phyloP scores from a whole-genome alignment of 202 grass and related monocot species.

The Panicum hallii region DNA sequence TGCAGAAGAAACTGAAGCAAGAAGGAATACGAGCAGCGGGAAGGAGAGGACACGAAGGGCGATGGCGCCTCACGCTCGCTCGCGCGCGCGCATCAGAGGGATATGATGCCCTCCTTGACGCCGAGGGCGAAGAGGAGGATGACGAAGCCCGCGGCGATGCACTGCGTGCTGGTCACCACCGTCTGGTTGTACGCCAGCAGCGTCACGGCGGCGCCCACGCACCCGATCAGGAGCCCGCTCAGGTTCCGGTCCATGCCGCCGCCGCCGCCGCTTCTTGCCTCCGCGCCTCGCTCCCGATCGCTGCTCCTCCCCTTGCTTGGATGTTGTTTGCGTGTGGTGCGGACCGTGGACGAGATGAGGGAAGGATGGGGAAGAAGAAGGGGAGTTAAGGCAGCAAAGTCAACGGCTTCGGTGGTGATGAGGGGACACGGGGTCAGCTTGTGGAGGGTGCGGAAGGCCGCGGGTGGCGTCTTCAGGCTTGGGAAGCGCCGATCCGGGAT shows the following conservation, averaged over 20 bases:
- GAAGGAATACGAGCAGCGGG: background rate
- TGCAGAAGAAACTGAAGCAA: slow-evolving; percentile 1
- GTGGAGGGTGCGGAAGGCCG: slow-evolving; percentile 31
- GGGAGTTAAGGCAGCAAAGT: slow-evolving; percentile 29
- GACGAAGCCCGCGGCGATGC: slow-evolving; percentile 69
- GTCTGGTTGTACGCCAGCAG: slow-evolving; percentile 85
- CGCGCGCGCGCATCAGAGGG: slow-evolving; percentile 45
- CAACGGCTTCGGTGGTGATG: slow-evolving; percentile 39
- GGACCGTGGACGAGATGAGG: background rate
- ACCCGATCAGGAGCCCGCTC: slow-evolving; percentile 89
- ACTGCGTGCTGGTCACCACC: slow-evolving; percentile 76
- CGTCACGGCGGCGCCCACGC: slow-evolving; percentile 76
- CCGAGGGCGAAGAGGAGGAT: slow-evolving; percentile 78
- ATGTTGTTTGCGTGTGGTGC: slow-evolving; percentile 4
- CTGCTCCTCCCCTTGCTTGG: background rate
- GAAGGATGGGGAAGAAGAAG: background rate
- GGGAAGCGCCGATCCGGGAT: slow-evolving; percentile 33
- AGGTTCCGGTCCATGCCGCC: slow-evolving; percentile 71
- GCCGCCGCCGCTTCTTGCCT: background rate
- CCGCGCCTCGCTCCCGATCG: background rate
- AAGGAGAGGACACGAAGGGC: background rate
- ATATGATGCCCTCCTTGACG: slow-evolving; percentile 94
- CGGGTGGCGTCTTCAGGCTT: background rate
- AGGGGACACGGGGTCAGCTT: slow-evolving; percentile 33
- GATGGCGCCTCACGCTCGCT: background rate